Evolutionary conservation across 192 early-diverging fungal species (phyloP).

Genomic region (Piromyces finnis): DNA sequence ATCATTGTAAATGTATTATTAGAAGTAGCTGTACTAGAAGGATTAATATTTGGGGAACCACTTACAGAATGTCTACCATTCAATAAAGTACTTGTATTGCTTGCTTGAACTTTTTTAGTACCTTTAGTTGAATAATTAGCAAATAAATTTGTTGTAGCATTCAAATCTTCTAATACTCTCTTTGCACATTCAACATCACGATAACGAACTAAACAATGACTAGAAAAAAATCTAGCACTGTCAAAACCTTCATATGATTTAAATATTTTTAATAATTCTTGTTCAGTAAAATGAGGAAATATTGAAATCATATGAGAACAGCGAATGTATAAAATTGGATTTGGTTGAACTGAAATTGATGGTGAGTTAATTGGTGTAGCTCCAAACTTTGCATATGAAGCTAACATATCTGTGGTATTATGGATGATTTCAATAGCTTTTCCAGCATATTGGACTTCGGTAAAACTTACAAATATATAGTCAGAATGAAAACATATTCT

Average conservation of each 20-base stretch:
- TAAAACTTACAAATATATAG: background rate
- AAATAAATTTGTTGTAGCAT: constrained; percentile 24
- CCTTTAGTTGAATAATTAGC: constrained; percentile 32
- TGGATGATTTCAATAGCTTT: background rate
- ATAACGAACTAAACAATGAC: constrained; percentile 23
- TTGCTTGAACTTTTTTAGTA: constrained; percentile 8
- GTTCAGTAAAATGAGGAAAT: constrained; percentile 25
- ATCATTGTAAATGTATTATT: background rate
- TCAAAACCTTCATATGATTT: constrained; percentile 25
- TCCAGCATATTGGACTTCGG: background rate
- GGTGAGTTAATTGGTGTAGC: constrained; percentile 19
- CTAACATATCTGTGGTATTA: constrained; percentile 23
- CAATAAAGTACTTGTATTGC: background rate
- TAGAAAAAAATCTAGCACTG: constrained; percentile 27
- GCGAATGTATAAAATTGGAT: constrained; percentile 21
- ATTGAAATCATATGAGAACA: constrained; percentile 8
- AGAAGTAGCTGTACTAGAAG: background rate
- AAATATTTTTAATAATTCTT: constrained; percentile 22
- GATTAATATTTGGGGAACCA: background rate
- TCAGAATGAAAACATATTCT: background rate
- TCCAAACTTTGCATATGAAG: constrained; percentile 26
- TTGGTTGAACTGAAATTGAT: constrained; percentile 20
- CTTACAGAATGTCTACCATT: background rate
- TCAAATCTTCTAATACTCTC: constrained; percentile 22
- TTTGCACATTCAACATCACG: constrained; percentile 17